Base-by-base conservation (phyloP, 495 filamentous ascomycete genomes). In the Usnea hakonensis region DNA sequence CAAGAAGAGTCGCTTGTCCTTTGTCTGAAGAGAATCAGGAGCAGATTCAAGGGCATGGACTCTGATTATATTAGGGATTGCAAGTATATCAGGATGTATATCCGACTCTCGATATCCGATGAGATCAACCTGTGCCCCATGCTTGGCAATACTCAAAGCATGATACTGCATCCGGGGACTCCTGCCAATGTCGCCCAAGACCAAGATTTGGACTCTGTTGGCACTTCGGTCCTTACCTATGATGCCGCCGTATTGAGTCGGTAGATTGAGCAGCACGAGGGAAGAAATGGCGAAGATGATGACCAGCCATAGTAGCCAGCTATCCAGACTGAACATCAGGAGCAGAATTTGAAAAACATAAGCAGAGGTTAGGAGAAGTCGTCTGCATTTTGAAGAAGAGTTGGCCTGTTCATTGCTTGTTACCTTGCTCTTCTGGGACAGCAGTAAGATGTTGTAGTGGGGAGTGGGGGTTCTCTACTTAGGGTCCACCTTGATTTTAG, bases 151-250 rank as follows among this genome's bases (percentile, higher is more conserved):
- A 71, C 93, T 97, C 63, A 96, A 72, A 26, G 92, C 91, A 83
- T 99, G 94, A 70, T 99, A 97, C 72, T 97, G 94, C 94, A 99
- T 99, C 62, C 94, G 89, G 30, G 94, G 94, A 72, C 91, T 96
- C 38, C 91, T 84, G 30, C 94, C 94, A 73, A 99, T 94, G 70
- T 99, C 94, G 17, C 94, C 94, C n/a, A 99, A 81, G 44, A 99
- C 94, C n/a, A 97, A 80, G 38, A 99, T 83, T 69, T 95, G 90
- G 32, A 89, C 80, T 8, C 82, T 80, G 28, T 79, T 74, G 58
- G 65, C 59, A 53, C 35, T 55, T 55, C 58, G 71, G 28, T 40
- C 61, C 53, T 53, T 62, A 63, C 64, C 65, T 26, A 61, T 64
- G 46, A 65, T 50, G n/a, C 41, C 30, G 28, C 64, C 67, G 70